A percentile compares a stretch with the other conserved stretches of the same genome.
These are phyloP conservation scores for Ilex paraguariensis DNA, from an alignment of 305 asterid genomes.

Conservation along the genomic window DNA sequence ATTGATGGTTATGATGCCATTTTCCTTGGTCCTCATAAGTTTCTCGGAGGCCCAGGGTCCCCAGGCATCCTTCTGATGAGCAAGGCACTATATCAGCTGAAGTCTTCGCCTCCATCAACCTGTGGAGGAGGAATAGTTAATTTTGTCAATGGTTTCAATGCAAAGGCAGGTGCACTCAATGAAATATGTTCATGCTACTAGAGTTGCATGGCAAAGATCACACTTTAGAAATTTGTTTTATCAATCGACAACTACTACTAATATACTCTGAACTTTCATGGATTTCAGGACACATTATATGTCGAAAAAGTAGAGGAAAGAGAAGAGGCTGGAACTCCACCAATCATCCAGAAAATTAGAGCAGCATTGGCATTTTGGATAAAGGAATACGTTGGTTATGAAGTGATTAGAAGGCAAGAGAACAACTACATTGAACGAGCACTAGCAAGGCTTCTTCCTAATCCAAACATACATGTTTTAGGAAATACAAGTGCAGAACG, in stretches of 20 bases:
- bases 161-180: conserved; percentile 25
- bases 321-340: conserved; percentile 78
- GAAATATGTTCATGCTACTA: no score
- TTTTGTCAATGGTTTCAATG: conserved; percentile 31
- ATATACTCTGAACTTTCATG: background rate
- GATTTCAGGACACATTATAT: conserved; percentile 55
- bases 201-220: no score
- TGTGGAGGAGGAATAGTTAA: conserved; percentile 74
- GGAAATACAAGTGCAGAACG: conserved; percentile 42
- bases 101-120: conserved; percentile 55
- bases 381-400: conserved; percentile 50
- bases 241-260: no score
- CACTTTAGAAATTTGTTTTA: no score
- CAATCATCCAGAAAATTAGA: conserved; percentile 53
- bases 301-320: conserved; percentile 50
- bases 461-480: conserved; percentile 31
- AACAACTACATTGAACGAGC: conserved; percentile 34
- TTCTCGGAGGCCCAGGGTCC: conserved; percentile 58
- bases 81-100: conserved; percentile 34
- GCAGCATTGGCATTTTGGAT: conserved; percentile 56
- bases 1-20: conserved; percentile 54
- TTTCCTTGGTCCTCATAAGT: conserved; percentile 47
- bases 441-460: conserved; percentile 30
- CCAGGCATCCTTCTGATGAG: conserved; percentile 51
- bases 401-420: conserved; percentile 35